Evolutionary conservation across 73 alveolate genomes (phyloP).

Genomic region (Paramecium octaurelia): DNA sequence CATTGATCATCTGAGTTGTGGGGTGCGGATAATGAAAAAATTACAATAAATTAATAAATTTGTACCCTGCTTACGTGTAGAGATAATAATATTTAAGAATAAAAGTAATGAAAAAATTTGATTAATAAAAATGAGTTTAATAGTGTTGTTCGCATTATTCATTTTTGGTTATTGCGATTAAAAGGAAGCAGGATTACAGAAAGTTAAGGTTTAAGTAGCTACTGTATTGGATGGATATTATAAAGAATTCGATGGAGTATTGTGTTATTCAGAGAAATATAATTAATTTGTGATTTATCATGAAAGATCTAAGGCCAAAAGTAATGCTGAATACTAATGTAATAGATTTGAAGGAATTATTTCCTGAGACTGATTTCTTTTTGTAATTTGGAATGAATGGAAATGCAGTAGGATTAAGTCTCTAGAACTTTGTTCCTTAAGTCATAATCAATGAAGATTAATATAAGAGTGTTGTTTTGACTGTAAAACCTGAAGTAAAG

Average conservation of each 20-base stretch:
- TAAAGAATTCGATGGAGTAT: background rate
- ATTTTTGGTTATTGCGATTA: background rate
- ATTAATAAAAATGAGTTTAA: background rate
- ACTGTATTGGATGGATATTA: constrained; percentile 9
- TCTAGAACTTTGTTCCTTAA: background rate
- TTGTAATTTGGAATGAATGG: constrained; percentile 18
- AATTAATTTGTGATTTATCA: background rate
- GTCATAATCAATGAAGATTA: background rate
- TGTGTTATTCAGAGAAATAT: constrained; percentile 5
- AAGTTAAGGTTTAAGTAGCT: background rate
- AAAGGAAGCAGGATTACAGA: background rate
- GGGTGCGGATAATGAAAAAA: background rate
- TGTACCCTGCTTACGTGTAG: background rate
- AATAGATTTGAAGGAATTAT: background rate
- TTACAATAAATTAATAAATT: background rate
- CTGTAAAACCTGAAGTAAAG: constrained; percentile 3
- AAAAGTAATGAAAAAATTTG: background rate
- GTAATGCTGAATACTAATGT: background rate
- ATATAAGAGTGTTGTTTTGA: background rate
- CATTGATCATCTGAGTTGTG: too few relatives aligned
- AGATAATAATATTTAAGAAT: background rate
- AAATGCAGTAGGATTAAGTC: background rate
- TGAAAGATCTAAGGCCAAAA: background rate
- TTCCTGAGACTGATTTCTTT: background rate
- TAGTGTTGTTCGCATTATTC: background rate